Evolutionary conservation across 495 filamentous ascomycete genomes (phyloP).

Genomic region (Aspergillus kassunensis): DNA sequence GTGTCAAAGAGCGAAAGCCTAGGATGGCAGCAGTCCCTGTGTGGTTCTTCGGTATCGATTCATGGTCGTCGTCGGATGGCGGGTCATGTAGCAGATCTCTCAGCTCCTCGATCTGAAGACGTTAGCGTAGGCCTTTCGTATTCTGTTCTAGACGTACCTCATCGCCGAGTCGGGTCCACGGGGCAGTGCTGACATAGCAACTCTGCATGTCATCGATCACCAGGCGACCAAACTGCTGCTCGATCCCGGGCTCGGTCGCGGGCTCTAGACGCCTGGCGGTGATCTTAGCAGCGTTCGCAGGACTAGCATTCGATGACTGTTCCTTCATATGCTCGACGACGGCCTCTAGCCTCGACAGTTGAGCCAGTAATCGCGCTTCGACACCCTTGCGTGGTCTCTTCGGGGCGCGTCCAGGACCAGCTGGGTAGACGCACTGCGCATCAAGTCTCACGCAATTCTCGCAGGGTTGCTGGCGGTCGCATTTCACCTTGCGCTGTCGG

Average conservation of each 20-base stretch:
- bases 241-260: neutral
- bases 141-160: neutral
- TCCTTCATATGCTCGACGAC: neutral
- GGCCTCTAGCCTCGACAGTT: neutral
- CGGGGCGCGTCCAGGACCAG: slow-evolving; percentile 25
- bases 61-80: slow-evolving; percentile 5
- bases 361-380: slow-evolving; percentile 16
- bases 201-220: slow-evolving; percentile 5
- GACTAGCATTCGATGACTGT: neutral
- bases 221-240: neutral
- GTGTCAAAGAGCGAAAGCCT: neutral
- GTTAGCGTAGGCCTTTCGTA: slow-evolving; percentile 21
- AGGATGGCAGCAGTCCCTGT: slow-evolving; percentile 15
- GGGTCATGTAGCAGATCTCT: slow-evolving; percentile 8
- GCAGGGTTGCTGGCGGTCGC: slow-evolving; percentile 32
- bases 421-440: slow-evolving; percentile 30
- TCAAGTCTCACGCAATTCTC: slow-evolving; percentile 23
- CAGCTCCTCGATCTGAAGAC: slow-evolving; percentile 23
- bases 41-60: slow-evolving; percentile 19
- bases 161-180: neutral
- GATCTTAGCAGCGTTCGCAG: neutral
- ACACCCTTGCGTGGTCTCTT: slow-evolving; percentile 26
- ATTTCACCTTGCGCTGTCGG: slow-evolving; percentile 21
- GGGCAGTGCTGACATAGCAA: neutral
- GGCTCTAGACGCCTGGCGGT: too few species aligned